A percentile compares a stretch with the other conserved stretches of the same genome.
Conservation (phyloP, 257 asterid genomes). For the Salvia splendens region DNA sequence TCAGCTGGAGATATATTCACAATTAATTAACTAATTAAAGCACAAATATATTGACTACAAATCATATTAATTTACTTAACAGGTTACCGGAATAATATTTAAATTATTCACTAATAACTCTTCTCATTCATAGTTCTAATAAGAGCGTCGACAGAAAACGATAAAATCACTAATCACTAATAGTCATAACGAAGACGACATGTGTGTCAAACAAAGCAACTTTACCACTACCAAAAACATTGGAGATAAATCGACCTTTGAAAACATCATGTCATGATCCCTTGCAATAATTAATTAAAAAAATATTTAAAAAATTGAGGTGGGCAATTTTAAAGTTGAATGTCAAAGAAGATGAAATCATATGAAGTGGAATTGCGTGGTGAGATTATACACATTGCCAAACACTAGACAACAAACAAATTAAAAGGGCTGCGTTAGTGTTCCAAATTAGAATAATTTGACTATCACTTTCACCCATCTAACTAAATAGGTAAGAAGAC, state of each 20-base stretch:
- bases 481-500: slow-evolving; percentile 27
- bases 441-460: slow-evolving; percentile 36
- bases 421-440: slow-evolving; percentile 16
- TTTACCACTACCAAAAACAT: not conserved
- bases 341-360: slow-evolving; percentile 35
- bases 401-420: slow-evolving; percentile 31
- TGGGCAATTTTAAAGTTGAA: not conserved
- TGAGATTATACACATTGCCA: slow-evolving; percentile 31
- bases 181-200: slow-evolving; percentile 18
- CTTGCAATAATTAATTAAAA: not conserved
- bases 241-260: slow-evolving; percentile 19
- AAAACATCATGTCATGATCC: slow-evolving; percentile 6
- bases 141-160: too few species aligned
- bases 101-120: too few species aligned
- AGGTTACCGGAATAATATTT: too few species aligned
- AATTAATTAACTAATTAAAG: too few species aligned
- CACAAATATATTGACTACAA: too few species aligned
- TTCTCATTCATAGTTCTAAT: too few species aligned
- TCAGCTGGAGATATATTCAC: too few species aligned
- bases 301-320: not conserved
- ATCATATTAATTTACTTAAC: too few species aligned
- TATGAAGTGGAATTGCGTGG: slow-evolving; percentile 27
- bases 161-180: too few species aligned
- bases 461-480: slow-evolving; percentile 57
- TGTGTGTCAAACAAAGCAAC: slow-evolving; percentile 29